Evolutionary conservation across 495 filamentous ascomycete genomes (phyloP).

Genomic region (Darksidea phi): DNA sequence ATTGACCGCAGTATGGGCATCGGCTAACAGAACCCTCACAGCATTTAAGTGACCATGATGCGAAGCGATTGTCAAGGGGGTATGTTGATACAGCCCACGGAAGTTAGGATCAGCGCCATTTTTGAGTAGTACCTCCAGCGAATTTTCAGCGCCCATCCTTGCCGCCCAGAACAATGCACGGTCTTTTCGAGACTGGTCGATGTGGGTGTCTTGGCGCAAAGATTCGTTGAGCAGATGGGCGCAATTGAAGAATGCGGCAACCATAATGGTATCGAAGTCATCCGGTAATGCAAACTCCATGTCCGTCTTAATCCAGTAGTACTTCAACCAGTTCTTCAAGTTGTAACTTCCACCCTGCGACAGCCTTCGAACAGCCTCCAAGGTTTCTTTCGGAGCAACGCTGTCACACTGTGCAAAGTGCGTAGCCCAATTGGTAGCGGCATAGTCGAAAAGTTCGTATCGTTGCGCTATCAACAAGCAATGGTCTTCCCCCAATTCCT

Average conservation of each 20-base stretch:
- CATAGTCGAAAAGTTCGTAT: constrained; percentile 26
- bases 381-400: constrained; percentile 9
- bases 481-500: constrained; percentile 12
- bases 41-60: constrained; percentile 11
- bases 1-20: not conserved
- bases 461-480: constrained; percentile 4
- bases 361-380: constrained; percentile 6
- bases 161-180: constrained; percentile 30
- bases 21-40: constrained; percentile 5
- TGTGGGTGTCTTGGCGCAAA: not conserved
- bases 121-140: constrained; percentile 10
- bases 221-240: constrained; percentile 2
- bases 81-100: constrained; percentile 2
- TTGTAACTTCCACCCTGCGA: not conserved
- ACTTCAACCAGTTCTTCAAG: constrained; percentile 27
- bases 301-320: constrained; percentile 19
- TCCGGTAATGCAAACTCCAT: constrained; percentile 18
- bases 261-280: constrained; percentile 15
- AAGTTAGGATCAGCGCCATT: constrained; percentile 19
- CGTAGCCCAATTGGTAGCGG: constrained; percentile 23
- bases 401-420: constrained; percentile 23
- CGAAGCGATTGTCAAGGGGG: constrained; percentile 12
- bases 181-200: constrained; percentile 10
- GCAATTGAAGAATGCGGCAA: constrained; percentile 22
- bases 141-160: constrained; percentile 5